phyloP scores from a whole-genome alignment of 73 alveolate species.

The Paramecium tetraurelia region DNA sequence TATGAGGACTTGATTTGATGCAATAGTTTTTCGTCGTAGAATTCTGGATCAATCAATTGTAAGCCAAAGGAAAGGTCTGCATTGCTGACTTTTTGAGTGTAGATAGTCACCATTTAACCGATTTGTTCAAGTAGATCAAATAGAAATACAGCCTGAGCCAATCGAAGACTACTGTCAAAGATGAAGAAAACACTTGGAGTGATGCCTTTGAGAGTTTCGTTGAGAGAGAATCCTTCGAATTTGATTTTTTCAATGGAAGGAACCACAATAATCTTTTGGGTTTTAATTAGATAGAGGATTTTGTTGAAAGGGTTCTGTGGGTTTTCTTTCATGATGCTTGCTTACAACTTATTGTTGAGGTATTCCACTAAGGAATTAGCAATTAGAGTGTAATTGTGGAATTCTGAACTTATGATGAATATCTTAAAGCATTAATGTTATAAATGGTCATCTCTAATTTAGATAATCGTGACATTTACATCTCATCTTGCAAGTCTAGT shows the following conservation, averaged over 20 bases:
- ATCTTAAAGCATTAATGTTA: background rate
- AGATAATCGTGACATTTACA: background rate
- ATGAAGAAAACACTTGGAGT: conserved; percentile 26
- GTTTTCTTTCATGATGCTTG: background rate
- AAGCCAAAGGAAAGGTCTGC: background rate
- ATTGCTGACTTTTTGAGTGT: background rate
- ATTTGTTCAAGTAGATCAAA: background rate
- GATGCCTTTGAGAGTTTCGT: background rate
- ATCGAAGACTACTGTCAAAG: background rate
- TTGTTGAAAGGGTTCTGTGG: conserved; percentile 5
- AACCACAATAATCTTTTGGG: background rate
- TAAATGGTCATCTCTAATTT: background rate
- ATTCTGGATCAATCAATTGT: background rate
- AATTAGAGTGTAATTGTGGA: background rate
- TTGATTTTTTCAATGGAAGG: background rate
- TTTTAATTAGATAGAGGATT: background rate
- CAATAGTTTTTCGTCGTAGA: background rate
- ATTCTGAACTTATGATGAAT: background rate
- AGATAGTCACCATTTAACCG: background rate
- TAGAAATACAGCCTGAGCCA: background rate
- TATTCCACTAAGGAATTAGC: conserved; percentile 17
- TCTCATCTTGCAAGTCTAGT: background rate
- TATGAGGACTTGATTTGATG: background rate
- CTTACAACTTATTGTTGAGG: background rate
- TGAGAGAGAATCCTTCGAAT: background rate